Evolutionary conservation across 768 basidiomycete genomes (phyloP).

Genomic region (Pisolithus albus): DNA sequence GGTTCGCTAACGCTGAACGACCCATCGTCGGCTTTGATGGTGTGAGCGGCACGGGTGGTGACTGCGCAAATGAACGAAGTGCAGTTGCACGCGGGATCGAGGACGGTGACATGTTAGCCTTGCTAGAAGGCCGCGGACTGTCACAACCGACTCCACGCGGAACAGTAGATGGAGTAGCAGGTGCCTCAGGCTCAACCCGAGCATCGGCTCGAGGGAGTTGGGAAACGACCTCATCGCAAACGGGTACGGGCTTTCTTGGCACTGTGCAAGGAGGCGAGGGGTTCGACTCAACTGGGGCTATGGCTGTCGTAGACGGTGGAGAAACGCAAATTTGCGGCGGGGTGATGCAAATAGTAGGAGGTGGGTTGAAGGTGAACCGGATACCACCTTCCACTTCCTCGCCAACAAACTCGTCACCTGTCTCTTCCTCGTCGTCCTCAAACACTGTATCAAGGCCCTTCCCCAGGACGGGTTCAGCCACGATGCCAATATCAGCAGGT

Average conservation of each 20-base stretch:
- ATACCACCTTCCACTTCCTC: slow-evolving; percentile 60
- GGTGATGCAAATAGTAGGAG: slow-evolving; percentile 29
- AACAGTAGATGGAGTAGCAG: slow-evolving; percentile 7
- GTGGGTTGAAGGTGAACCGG: slow-evolving; percentile 65
- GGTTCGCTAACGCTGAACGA: slow-evolving; percentile 18
- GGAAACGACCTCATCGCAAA: slow-evolving; percentile 20
- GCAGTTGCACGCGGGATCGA: slow-evolving; percentile 44
- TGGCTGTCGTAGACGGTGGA: slow-evolving; percentile 20
- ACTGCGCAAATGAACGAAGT: slow-evolving; percentile 24
- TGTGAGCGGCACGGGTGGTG: slow-evolving; percentile 27
- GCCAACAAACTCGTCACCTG: slow-evolving; percentile 47
- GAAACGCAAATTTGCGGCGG: slow-evolving; percentile 18
- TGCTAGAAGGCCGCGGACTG: slow-evolving; percentile 8
- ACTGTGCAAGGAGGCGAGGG: neutral
- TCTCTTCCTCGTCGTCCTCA: slow-evolving; percentile 34
- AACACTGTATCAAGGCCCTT: slow-evolving; percentile 33
- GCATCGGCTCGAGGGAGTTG: slow-evolving; percentile 16
- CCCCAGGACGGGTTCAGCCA: slow-evolving; percentile 24
- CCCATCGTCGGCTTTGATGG: slow-evolving; percentile 29
- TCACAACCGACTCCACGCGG: slow-evolving; percentile 4
- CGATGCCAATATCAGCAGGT: slow-evolving; percentile 40
- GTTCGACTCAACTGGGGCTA: slow-evolving; percentile 14
- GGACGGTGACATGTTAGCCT: slow-evolving; percentile 34
- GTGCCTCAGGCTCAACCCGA: slow-evolving; percentile 5
- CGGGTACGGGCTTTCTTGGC: slow-evolving; percentile 3